phyloP scores from a whole-genome alignment of 208 protist genomes.

The Polymyxa betae region DNA sequence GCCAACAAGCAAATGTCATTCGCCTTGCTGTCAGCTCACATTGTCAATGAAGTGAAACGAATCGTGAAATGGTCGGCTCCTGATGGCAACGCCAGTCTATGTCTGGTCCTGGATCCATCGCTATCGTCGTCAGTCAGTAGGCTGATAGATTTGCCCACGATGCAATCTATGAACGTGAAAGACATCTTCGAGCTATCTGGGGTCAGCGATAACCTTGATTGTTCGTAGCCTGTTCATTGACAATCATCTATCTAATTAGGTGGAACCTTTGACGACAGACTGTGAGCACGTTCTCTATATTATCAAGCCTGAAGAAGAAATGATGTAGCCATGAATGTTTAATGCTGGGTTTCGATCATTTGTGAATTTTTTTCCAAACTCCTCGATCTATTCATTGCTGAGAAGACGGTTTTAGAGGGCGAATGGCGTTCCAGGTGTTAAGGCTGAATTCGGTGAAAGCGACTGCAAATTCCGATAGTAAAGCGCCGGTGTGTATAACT shows the following conservation, averaged over 20 bases:
- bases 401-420: neutral
- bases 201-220: neutral
- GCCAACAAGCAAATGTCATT: too few relatives aligned
- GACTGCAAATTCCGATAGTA: neutral
- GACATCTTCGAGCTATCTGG: neutral
- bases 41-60: neutral
- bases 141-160: neutral
- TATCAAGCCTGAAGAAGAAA: neutral
- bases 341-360: too few relatives aligned
- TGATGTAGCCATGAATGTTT: too few relatives aligned
- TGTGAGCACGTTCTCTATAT: slow-evolving; percentile 39
- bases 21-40: neutral
- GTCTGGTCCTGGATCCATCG: neutral
- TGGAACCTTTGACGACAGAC: neutral
- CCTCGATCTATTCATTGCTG: neutral
- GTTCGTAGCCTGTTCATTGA: neutral
- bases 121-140: neutral
- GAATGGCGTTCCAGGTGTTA: neutral
- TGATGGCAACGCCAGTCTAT: neutral
- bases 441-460: slow-evolving; percentile 18
- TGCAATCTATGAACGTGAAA: slow-evolving; percentile 2
- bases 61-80: neutral
- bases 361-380: neutral
- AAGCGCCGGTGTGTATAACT: neutral
- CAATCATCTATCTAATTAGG: neutral